phyloP scores from a whole-genome alignment of 2,329 filamentous ascomycete genomes.

The Thelonectria olida region DNA sequence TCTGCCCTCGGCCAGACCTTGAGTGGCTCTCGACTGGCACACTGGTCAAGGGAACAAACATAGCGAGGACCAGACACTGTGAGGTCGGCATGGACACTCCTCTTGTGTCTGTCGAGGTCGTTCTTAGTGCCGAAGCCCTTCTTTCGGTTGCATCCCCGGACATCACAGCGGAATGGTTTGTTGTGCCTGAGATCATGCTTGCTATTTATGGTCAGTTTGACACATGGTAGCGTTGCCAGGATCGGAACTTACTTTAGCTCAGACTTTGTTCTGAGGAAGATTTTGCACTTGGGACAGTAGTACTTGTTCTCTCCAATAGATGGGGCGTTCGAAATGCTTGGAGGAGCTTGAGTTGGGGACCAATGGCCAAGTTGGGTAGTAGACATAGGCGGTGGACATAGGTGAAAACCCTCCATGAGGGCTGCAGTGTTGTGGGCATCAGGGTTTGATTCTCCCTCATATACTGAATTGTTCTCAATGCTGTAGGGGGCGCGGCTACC shows the following conservation, averaged over 20 bases:
- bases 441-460: slow-evolving; percentile 52
- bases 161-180: slow-evolving; percentile 71
- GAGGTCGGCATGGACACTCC: slow-evolving; percentile 72
- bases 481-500: slow-evolving; percentile 53
- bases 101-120: slow-evolving; percentile 82
- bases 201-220: slow-evolving; percentile 54
- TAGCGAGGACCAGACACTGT: slow-evolving; percentile 34
- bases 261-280: slow-evolving; percentile 59
- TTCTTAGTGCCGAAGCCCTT: slow-evolving; percentile 82
- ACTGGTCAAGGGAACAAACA: slow-evolving; percentile 38
- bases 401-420: slow-evolving; percentile 44
- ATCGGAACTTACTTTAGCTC: slow-evolving; percentile 60
- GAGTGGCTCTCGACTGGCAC: slow-evolving; percentile 35
- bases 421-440: slow-evolving; percentile 52
- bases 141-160: slow-evolving; percentile 63
- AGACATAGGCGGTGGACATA: not conserved
- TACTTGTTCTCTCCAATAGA: slow-evolving; percentile 30
- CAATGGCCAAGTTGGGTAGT: slow-evolving; percentile 14
- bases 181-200: slow-evolving; percentile 79
- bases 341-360: slow-evolving; percentile 20
- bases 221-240: not conserved
- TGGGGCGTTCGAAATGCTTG: slow-evolving; percentile 28
- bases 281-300: slow-evolving; percentile 52
- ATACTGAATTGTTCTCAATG: slow-evolving; percentile 54
- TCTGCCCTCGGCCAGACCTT: slow-evolving; percentile 85